Percentiles rank a stretch among this genome's conserved stretches.
These are phyloP conservation scores for Grosmannia serpens DNA, from an alignment of 2,329 filamentous ascomycete genomes.

Conservation along the genomic window DNA sequence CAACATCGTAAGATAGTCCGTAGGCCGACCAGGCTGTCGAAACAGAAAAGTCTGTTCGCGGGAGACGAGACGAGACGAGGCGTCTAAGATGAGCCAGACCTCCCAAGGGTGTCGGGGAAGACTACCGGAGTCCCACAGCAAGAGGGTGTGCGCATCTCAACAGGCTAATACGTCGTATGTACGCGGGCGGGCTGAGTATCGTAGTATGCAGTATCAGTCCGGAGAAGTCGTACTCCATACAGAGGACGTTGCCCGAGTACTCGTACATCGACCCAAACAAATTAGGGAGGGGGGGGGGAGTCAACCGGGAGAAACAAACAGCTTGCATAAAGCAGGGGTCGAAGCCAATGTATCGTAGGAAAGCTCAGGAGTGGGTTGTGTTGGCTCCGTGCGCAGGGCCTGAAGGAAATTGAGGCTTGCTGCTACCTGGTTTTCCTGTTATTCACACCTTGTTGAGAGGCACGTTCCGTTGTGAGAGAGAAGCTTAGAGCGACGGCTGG, in stretches of 20 bases:
- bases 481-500: no score
- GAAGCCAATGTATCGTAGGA: not conserved
- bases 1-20: not conserved
- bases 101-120: no score
- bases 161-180: no score
- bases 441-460: no score
- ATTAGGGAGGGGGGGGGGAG: not conserved
- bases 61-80: not conserved
- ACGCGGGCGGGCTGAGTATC: no score
- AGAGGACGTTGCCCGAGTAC: no score
- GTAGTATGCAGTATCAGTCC: no score
- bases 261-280: not conserved
- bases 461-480: no score
- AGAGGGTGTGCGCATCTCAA: not conserved
- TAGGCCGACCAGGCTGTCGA: not conserved
- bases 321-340: constrained; percentile 5
- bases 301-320: not conserved
- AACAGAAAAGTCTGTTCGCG: not conserved
- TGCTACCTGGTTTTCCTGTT: no score
- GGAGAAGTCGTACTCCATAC: not conserved
- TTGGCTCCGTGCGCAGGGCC: not conserved
- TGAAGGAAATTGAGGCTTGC: not conserved
- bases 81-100: no score
- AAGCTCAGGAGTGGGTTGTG: constrained; percentile 1
- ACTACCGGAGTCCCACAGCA: no score